A percentile compares a stretch with the other conserved stretches of the same genome.
Evolutionary conservation across 371 early-diverging fungal species (phyloP).

Genomic region (Mitosporidium daphniae): DNA sequence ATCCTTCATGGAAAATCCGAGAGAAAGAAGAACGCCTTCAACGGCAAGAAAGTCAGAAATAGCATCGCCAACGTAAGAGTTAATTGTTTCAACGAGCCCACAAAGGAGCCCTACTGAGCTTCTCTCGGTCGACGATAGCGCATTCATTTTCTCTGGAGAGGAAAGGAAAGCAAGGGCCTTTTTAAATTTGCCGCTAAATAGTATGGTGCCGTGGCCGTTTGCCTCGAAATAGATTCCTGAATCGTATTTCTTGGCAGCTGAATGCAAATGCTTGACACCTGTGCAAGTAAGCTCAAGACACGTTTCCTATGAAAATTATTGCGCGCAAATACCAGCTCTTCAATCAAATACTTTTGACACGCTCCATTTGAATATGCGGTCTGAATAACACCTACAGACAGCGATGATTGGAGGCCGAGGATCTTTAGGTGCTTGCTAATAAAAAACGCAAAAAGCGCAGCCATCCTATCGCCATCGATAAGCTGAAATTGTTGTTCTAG

Average conservation of each 20-base stretch:
- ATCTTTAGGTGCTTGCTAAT: constrained; percentile 40
- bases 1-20: constrained; percentile 27
- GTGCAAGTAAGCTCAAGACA: constrained; percentile 55
- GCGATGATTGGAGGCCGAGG: constrained; percentile 13
- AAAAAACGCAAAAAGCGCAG: constrained; percentile 53
- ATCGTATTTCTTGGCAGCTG: constrained; percentile 74
- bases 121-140: constrained; percentile 16
- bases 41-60: constrained; percentile 78
- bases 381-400: constrained; percentile 67
- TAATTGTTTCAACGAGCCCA: constrained; percentile 54
- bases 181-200: constrained; percentile 46
- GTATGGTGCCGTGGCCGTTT: constrained; percentile 95
- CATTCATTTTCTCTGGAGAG: too few species aligned
- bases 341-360: constrained; percentile 51
- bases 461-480: constrained; percentile 87
- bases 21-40: constrained; percentile 48
- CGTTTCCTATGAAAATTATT: constrained; percentile 1
- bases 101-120: constrained; percentile 28
- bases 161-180: constrained; percentile 31
- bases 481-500: constrained; percentile 31
- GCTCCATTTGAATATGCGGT: constrained; percentile 95
- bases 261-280: constrained; percentile 96
- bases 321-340: constrained; percentile 19
- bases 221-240: constrained; percentile 99
- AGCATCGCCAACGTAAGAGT: constrained; percentile 93